Percentiles rank a stretch among this genome's conserved stretches.
Conservation (phyloP, 164 flowering plant species). For the Paratinospora sagittata region DNA sequence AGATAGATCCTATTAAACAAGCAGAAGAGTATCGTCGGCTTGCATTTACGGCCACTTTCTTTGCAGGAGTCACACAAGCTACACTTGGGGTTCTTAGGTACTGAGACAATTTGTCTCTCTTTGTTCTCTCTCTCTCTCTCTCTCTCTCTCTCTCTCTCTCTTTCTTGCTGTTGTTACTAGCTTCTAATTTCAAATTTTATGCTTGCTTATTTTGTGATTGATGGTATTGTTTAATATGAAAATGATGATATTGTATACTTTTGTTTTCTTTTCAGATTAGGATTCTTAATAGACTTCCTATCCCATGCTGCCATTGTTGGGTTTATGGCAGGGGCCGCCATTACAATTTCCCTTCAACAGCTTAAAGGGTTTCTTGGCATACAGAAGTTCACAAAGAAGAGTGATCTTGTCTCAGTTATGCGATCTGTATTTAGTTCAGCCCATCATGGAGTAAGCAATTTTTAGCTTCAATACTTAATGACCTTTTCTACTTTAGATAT, state of each 20-base stretch:
- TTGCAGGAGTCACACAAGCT: constrained; percentile 83
- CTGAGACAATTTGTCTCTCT: background rate
- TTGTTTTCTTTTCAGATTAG: constrained; percentile 45
- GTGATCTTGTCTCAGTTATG: constrained; percentile 73
- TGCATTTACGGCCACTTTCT: constrained; percentile 94
- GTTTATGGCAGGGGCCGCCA: constrained; percentile 97
- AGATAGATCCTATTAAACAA: constrained; percentile 48
- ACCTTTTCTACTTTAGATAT: background rate
- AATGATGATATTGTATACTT: background rate
- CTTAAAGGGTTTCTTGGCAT: constrained; percentile 94
- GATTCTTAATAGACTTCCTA: constrained; percentile 87
- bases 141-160: background rate
- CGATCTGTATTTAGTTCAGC: constrained; percentile 48
- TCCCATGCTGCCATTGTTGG: constrained; percentile 98
- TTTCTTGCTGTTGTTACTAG: background rate
- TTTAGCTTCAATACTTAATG: constrained; percentile 3
- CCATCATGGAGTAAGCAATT: constrained; percentile 65
- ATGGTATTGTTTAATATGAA: background rate
- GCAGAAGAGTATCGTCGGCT: constrained; percentile 53
- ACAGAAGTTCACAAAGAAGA: constrained; percentile 56
- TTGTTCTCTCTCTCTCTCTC: background rate
- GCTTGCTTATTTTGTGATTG: background rate
- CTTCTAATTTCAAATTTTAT: background rate
- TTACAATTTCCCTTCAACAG: constrained; percentile 91
- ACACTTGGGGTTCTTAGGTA: constrained; percentile 86